phyloP scores from a whole-genome alignment of 768 basidiomycete species.

The Naganishia randhawae region DNA sequence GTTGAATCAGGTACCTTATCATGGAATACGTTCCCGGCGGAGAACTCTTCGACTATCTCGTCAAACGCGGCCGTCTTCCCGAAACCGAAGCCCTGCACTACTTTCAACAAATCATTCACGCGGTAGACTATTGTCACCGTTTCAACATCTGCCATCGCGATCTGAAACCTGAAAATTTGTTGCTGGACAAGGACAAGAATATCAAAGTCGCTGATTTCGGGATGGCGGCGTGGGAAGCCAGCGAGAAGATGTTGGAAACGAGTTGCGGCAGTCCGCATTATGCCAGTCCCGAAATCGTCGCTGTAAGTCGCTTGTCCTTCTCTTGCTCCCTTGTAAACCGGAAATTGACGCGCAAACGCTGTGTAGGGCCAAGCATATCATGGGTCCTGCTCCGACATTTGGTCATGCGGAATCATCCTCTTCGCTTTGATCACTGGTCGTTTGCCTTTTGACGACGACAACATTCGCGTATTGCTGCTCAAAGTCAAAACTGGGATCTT shows the following conservation, averaged over 20 bases:
- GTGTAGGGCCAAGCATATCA: slow-evolving; percentile 72
- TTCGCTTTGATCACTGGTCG: slow-evolving; percentile 80
- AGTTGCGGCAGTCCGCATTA: slow-evolving; percentile 94
- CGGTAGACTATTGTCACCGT: slow-evolving; percentile 87
- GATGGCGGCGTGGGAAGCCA: slow-evolving; percentile 88
- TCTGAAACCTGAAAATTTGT: slow-evolving; percentile 87
- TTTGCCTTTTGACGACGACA: slow-evolving; percentile 91
- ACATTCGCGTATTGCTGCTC: slow-evolving; percentile 68
- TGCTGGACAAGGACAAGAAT: slow-evolving; percentile 74
- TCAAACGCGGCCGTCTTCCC: slow-evolving; percentile 68
- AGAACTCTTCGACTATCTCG: slow-evolving; percentile 89
- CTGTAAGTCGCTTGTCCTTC: slow-evolving; percentile 36
- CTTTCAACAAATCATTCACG: slow-evolving; percentile 89
- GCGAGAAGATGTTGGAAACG: slow-evolving; percentile 64
- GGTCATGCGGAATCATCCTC: slow-evolving; percentile 93
- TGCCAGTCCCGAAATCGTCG: slow-evolving; percentile 83
- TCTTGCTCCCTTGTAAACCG: too few relatives aligned
- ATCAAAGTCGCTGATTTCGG: slow-evolving; percentile 96
- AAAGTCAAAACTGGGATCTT: slow-evolving; percentile 73
- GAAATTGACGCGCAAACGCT: background rate
- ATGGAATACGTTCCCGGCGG: slow-evolving; percentile 93
- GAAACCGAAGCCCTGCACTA: slow-evolving; percentile 71
- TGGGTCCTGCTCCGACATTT: slow-evolving; percentile 84
- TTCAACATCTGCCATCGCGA: slow-evolving; percentile 93
- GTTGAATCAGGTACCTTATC: slow-evolving; percentile 59